phyloP scores from a whole-genome alignment of 495 filamentous ascomycete genomes.

The Copromyces sp. region DNA sequence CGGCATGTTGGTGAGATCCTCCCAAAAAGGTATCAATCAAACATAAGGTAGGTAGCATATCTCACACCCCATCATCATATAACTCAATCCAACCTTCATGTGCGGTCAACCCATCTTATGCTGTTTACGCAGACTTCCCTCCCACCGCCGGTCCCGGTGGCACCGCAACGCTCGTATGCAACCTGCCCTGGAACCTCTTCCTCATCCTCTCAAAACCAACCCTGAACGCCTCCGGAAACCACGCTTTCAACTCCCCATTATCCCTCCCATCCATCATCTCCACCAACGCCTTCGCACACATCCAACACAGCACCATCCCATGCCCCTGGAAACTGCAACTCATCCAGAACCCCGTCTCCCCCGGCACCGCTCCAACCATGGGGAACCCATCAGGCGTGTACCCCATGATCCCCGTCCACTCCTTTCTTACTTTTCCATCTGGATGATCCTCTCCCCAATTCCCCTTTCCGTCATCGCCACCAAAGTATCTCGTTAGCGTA shows the following conservation, averaged over 20 bases:
- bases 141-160: not conserved
- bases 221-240: constrained; percentile 45
- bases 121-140: not conserved
- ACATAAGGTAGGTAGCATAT: not conserved
- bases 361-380: constrained; percentile 40
- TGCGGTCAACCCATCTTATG: not conserved
- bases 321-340: constrained; percentile 46
- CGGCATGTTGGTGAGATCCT: not conserved
- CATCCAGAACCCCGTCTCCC: constrained; percentile 38
- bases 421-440: constrained; percentile 44
- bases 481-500: constrained; percentile 43
- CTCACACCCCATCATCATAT: not conserved
- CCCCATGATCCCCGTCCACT: constrained; percentile 58
- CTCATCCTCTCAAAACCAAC: constrained; percentile 35
- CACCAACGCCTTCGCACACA: constrained; percentile 43
- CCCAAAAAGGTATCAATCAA: not conserved
- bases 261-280: constrained; percentile 37
- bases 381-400: constrained; percentile 46
- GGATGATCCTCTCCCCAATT: constrained; percentile 50
- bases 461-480: constrained; percentile 4
- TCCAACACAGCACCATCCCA: constrained; percentile 49
- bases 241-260: constrained; percentile 21
- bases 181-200: constrained; percentile 33
- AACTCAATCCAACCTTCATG: not conserved
- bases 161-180: constrained; percentile 9